Conservation (phyloP, 2,329 filamentous ascomycete genomes). For the Cladosporium sp. region DNA sequence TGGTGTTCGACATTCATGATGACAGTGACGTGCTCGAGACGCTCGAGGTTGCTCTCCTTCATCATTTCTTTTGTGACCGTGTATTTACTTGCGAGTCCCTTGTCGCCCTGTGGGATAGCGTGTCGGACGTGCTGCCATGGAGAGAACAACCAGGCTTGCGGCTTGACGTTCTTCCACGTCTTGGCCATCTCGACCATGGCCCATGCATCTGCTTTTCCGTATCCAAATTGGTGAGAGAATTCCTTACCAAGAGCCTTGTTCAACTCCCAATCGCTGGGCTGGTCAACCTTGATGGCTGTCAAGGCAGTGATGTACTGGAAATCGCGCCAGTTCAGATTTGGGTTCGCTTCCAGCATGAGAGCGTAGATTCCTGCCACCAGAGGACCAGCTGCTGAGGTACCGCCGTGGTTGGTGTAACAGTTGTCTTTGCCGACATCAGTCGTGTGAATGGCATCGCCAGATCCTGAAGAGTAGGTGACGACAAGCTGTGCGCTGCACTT, state of each 20-base stretch:
- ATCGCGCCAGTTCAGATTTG: slow-evolving; percentile 90
- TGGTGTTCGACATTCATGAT: slow-evolving; percentile 95
- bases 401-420: slow-evolving; percentile 83
- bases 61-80: slow-evolving; percentile 81
- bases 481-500: slow-evolving; percentile 93
- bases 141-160: slow-evolving; percentile 91
- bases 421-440: slow-evolving; percentile 83
- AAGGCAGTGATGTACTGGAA: slow-evolving; percentile 87
- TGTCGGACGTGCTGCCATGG: slow-evolving; percentile 92
- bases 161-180: slow-evolving; percentile 84
- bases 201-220: slow-evolving; percentile 91
- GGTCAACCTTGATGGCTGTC: slow-evolving; percentile 78
- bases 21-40: slow-evolving; percentile 90
- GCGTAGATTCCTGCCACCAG: slow-evolving; percentile 91
- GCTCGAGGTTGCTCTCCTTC: slow-evolving; percentile 76
- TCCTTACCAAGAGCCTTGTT: slow-evolving; percentile 77
- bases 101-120: slow-evolving; percentile 78
- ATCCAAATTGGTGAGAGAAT: slow-evolving; percentile 93
- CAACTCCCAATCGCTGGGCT: slow-evolving; percentile 75
- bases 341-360: slow-evolving; percentile 79
- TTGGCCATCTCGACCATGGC: slow-evolving; percentile 82
- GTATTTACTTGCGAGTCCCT: slow-evolving; percentile 78
- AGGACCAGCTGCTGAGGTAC: slow-evolving; percentile 92
- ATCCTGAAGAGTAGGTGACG: slow-evolving; percentile 94
- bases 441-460: slow-evolving; percentile 87